Evolutionary conservation across 1,139 yeast species (phyloP).

Genomic region (Hansenula anomala): DNA sequence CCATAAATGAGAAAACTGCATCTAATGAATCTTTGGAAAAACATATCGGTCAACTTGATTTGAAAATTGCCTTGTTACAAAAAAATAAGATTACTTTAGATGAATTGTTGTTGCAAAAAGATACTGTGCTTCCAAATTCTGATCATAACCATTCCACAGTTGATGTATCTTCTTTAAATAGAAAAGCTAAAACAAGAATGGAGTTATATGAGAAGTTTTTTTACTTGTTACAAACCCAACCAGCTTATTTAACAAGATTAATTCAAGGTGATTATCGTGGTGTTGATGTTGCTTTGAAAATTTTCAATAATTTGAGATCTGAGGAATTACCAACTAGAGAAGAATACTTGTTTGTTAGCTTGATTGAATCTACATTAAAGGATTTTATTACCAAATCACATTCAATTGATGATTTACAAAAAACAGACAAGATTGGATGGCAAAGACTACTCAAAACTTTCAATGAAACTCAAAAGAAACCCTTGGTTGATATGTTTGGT

Average conservation of each 20-base stretch:
- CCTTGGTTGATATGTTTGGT: constrained; percentile 49
- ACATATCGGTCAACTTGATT: constrained; percentile 74
- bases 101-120: constrained; percentile 59
- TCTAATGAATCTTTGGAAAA: constrained; percentile 66
- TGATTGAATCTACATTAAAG: constrained; percentile 48
- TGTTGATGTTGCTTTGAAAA: constrained; percentile 19
- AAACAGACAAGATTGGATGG: constrained; percentile 28
- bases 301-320: constrained; percentile 17
- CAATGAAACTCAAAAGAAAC: constrained; percentile 57
- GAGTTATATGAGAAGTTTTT: constrained; percentile 67
- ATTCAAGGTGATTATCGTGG: constrained; percentile 28
- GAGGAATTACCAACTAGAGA: constrained; percentile 46
- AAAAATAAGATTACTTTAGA: constrained; percentile 78
- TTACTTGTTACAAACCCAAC: constrained; percentile 81
- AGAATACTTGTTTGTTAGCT: constrained; percentile 63
- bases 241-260: constrained; percentile 62
- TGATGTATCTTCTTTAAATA: constrained; percentile 23
- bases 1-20: constrained; percentile 57
- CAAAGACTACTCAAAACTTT: constrained; percentile 47
- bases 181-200: constrained; percentile 23
- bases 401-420: constrained; percentile 18
- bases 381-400: constrained; percentile 22
- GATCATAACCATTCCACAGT: constrained; percentile 8
- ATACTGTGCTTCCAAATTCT: constrained; percentile 25
- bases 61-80: constrained; percentile 71